Conservation (phyloP, 2,329 filamentous ascomycete genomes). For the Pseudogymnoascus sp. region DNA sequence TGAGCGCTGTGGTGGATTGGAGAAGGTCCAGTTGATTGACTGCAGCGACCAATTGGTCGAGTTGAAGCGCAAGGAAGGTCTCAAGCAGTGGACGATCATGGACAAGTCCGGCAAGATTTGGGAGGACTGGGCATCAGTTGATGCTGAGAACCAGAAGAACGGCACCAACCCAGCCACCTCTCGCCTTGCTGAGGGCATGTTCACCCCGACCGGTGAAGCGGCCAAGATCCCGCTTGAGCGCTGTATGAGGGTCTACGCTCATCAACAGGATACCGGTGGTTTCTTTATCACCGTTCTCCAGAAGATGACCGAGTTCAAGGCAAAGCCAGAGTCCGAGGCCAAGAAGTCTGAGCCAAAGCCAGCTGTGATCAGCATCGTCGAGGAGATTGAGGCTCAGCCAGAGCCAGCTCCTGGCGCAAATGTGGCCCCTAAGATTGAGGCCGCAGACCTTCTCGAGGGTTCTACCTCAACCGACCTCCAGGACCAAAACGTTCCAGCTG, state of each 20-base stretch:
- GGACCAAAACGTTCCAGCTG: slow-evolving; percentile 26
- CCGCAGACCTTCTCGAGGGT: slow-evolving; percentile 21
- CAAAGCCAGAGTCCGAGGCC: slow-evolving; percentile 58
- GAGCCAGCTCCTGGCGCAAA: slow-evolving; percentile 25
- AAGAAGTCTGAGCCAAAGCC: slow-evolving; percentile 40
- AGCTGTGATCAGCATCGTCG: slow-evolving; percentile 32
- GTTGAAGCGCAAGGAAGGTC: slow-evolving; percentile 67
- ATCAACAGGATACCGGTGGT: slow-evolving; percentile 90
- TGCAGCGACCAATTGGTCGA: slow-evolving; percentile 69
- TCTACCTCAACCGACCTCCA: slow-evolving; percentile 24
- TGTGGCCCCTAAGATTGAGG: slow-evolving; percentile 27
- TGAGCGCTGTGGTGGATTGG: slow-evolving; percentile 74
- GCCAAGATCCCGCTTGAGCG: slow-evolving; percentile 69
- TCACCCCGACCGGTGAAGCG: slow-evolving; percentile 52
- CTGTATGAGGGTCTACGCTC: slow-evolving; percentile 90
- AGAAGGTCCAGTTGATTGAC: slow-evolving; percentile 77
- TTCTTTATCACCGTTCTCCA: slow-evolving; percentile 97
- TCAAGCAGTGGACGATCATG: slow-evolving; percentile 84
- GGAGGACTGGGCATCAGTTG: slow-evolving; percentile 74
- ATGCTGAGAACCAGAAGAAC: slow-evolving; percentile 55
- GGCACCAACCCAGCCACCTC: slow-evolving; percentile 54
- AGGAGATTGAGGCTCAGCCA: slow-evolving; percentile 32
- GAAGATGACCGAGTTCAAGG: slow-evolving; percentile 80
- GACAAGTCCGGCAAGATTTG: slow-evolving; percentile 76
- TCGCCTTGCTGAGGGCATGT: slow-evolving; percentile 74